Conservation (phyloP, 106 monocot species). For the Allium fistulosum region DNA sequence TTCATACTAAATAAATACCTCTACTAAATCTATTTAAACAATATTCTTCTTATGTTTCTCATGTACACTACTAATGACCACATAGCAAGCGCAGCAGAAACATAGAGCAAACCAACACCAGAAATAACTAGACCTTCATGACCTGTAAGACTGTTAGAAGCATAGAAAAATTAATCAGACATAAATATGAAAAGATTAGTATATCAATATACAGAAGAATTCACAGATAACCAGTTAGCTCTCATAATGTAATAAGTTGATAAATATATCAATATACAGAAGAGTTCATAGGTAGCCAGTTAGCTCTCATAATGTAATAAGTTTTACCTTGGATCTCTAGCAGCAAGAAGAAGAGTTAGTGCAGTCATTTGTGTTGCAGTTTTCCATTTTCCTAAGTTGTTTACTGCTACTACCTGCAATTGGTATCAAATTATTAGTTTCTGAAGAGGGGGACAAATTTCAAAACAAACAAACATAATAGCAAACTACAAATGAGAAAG, state of each 20-base stretch:
- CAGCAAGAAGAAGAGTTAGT: slow-evolving; percentile 42
- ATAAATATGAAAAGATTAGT: background rate
- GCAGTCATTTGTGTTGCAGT: slow-evolving; percentile 71
- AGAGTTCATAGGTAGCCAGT: background rate
- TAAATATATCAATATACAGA: background rate
- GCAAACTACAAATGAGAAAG: background rate
- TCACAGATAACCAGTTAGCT: background rate
- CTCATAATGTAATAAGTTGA: too few relatives aligned
- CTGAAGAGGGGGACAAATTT: background rate
- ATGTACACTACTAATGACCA: slow-evolving; percentile 85
- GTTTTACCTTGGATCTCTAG: slow-evolving; percentile 37
- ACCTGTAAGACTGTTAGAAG: slow-evolving; percentile 36
- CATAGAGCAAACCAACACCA: slow-evolving; percentile 64
- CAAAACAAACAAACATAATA: background rate
- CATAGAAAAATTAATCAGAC: slow-evolving; percentile 4
- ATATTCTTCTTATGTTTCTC: slow-evolving; percentile 73
- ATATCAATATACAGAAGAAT: background rate
- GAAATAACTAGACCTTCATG: slow-evolving; percentile 32
- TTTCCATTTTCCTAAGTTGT: slow-evolving; percentile 96
- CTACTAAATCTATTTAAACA: slow-evolving; percentile 42
- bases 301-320: too few relatives aligned
- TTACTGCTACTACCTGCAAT: slow-evolving; percentile 92
- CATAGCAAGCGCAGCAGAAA: slow-evolving; percentile 69
- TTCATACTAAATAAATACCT: too few relatives aligned
- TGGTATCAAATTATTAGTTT: background rate